Base-by-base conservation (phyloP, 345 rosid species). In the Salix dunnii region DNA sequence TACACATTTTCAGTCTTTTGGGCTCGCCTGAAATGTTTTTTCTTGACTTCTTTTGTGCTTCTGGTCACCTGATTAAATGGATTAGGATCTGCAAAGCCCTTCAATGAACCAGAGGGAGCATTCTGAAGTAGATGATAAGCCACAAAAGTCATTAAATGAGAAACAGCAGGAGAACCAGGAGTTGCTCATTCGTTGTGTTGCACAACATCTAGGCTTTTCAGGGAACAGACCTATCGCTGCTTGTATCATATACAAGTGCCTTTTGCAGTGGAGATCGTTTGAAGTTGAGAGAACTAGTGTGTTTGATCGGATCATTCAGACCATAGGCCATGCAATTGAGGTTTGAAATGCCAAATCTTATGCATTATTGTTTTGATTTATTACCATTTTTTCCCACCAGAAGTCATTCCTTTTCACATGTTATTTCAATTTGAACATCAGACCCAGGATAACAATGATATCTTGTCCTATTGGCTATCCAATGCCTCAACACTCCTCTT, bases 141-240 rank as follows among this genome's bases (percentile, higher is more conserved):
- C 97, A 11, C 98, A 94, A 67, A 94, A 94, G 80, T 84, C 97
- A 35, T 82, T 94, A 31, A 94, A 94, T 43, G 98, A 92, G 82
- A 94, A 94, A 81, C 98, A 94, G 73, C 98, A 92, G 85, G 98
- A 92, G 84, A 91, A 94, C 72, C 97, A 92, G 83, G 98, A 94
- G 79, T 85, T 94, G 85, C 97, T 94, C 72, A 92, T 94, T 83
- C 92, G 97, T 62, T 92, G 97, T 77, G 86, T 94, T 16, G 95
- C 92, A 61, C 98, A 94, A 77, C 97, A 89, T 77, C 84, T 94
- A 25, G 97, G 98, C 8, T 94, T 90, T 77, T 85, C 92, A 12
- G 90, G 86, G 71, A 91, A 91, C 82, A 83, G 94, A 78, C 97
- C 98, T 12, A 86, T 91, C 27, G 92, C 97, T 69, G 98, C 97